phyloP scores from a whole-genome alignment of 495 filamentous ascomycete genomes.

The Lindgomyces ingoldianus region DNA sequence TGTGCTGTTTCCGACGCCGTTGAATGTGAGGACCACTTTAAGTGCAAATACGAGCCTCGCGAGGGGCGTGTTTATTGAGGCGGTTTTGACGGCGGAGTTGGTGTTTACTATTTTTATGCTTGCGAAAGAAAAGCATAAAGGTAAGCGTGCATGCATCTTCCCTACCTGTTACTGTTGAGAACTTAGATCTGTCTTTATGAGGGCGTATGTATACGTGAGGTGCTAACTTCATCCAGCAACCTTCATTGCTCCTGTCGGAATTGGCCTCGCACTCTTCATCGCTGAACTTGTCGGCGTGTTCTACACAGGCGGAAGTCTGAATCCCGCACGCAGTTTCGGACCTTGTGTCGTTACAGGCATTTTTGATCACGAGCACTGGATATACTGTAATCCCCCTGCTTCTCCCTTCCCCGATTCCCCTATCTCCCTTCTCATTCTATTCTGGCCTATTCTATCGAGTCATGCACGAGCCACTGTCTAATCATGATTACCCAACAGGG shows the following conservation, averaged over 20 bases:
- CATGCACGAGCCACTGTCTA: not conserved
- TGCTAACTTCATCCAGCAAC: constrained; percentile 58
- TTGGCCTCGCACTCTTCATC: constrained; percentile 73
- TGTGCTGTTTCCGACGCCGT: constrained; percentile 58
- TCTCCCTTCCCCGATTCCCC: no score
- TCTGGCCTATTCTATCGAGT: not conserved
- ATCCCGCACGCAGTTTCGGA: constrained; percentile 37
- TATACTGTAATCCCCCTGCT: constrained; percentile 29
- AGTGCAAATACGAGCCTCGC: constrained; percentile 57
- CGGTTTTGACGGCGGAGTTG: constrained; percentile 74
- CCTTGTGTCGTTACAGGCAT: constrained; percentile 31
- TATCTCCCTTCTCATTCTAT: not conserved
- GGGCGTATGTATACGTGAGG: no score
- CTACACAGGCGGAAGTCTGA: constrained; percentile 42
- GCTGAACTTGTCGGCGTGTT: constrained; percentile 51
- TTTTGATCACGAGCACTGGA: constrained; percentile 37
- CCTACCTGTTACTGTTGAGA: constrained; percentile 35
- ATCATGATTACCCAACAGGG: constrained; percentile 18
- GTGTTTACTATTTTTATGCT: constrained; percentile 79
- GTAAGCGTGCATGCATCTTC: not conserved
- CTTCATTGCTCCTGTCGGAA: constrained; percentile 73
- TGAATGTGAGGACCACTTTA: constrained; percentile 55
- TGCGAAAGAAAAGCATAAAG: constrained; percentile 66
- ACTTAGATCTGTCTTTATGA: no score
- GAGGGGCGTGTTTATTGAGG: constrained; percentile 74